Percentiles rank a stretch among this genome's conserved stretches.
Evolutionary conservation across 306 rosid genomes (phyloP).

Genomic region (Prunus salicina): DNA sequence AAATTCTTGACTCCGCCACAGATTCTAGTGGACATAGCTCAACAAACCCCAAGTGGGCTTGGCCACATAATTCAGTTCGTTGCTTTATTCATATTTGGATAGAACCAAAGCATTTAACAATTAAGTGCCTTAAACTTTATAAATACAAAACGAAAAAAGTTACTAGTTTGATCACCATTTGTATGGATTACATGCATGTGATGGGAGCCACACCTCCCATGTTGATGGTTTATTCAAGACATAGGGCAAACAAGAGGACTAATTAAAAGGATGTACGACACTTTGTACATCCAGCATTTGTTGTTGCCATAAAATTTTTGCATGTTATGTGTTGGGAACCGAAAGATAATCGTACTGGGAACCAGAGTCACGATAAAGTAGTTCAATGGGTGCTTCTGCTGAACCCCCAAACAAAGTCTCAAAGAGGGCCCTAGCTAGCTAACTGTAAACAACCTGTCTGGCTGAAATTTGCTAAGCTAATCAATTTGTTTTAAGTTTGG

Average conservation of each 20-base stretch:
- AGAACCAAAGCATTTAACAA: no score
- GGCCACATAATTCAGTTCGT: no score
- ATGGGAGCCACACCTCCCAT: not conserved
- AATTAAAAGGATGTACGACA: not conserved
- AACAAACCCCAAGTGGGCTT: no score
- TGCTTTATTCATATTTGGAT: no score
- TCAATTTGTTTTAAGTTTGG: no score
- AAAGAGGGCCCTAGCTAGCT: not conserved
- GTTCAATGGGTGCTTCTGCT: not conserved
- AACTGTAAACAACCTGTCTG: not conserved
- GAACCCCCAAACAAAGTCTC: not conserved
- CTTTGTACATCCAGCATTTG: not conserved
- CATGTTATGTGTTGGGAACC: not conserved
- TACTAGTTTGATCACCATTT: not conserved
- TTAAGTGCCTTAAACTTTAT: no score
- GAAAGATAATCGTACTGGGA: not conserved
- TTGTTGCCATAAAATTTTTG: not conserved
- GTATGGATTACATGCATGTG: not conserved
- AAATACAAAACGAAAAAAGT: not conserved
- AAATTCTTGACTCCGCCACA: no score
- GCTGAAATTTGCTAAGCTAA: no score
- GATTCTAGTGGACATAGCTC: no score
- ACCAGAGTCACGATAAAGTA: not conserved
- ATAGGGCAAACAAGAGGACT: not conserved
- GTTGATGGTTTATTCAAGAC: not conserved